phyloP scores from a whole-genome alignment of 192 early-diverging fungal genomes.

The Coemansia sp. region DNA sequence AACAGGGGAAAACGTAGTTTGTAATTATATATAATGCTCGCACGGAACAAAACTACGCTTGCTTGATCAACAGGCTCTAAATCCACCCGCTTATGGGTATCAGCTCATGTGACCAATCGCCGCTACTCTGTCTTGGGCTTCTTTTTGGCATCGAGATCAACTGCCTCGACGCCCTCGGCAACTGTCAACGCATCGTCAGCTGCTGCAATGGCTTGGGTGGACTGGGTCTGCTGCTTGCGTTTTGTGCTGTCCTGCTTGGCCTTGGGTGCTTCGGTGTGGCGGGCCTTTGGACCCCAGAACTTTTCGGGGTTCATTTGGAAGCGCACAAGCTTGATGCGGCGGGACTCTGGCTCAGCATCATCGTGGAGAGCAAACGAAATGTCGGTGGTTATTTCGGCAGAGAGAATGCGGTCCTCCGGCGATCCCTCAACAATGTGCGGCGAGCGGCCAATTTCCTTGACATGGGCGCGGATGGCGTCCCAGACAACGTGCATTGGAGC shows the following conservation, averaged over 20 bases:
- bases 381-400: conserved; percentile 39
- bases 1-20: neutral
- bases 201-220: neutral
- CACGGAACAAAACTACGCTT: neutral
- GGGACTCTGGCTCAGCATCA: conserved; percentile 71
- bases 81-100: neutral
- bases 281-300: conserved; percentile 96
- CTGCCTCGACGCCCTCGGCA: conserved; percentile 7
- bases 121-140: conserved; percentile 23
- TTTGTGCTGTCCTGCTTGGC: conserved; percentile 24
- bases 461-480: conserved; percentile 86
- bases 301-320: conserved; percentile 95
- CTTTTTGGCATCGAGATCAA: conserved; percentile 23
- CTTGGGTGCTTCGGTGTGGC: conserved; percentile 49
- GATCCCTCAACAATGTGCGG: conserved; percentile 67
- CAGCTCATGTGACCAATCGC: neutral
- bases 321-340: conserved; percentile 81
- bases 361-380: conserved; percentile 77
- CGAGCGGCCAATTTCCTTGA: conserved; percentile 64
- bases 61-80: neutral
- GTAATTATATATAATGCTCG: neutral
- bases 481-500: conserved; percentile 84
- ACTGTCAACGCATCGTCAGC: conserved; percentile 8
- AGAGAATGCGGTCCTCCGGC: conserved; percentile 68
- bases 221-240: conserved; percentile 28